Conservation (phyloP, 352 stramenopile species). For the Globisporangium uncinulatum region DNA sequence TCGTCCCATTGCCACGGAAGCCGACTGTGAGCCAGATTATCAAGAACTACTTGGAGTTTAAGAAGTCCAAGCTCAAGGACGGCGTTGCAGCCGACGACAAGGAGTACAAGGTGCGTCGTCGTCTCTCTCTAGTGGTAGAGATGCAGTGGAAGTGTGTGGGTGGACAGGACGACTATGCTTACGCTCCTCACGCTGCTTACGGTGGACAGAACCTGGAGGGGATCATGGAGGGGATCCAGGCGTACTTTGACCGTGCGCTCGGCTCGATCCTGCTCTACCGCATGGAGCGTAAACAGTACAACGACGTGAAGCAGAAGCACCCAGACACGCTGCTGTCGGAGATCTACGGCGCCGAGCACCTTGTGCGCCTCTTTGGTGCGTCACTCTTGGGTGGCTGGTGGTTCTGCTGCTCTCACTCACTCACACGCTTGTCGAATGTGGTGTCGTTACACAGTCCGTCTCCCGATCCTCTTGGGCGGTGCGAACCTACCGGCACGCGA, state of each 20-base stretch:
- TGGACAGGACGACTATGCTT: constrained; percentile 33
- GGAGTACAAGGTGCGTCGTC: constrained; percentile 49
- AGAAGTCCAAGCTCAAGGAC: constrained; percentile 58
- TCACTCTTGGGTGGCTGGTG: background rate
- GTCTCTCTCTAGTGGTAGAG: background rate
- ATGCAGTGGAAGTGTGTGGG: background rate
- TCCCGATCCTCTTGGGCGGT: constrained; percentile 67
- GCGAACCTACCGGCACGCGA: constrained; percentile 55
- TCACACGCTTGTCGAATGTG: too few relatives aligned
- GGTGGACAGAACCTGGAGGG: constrained; percentile 53
- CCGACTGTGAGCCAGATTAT: constrained; percentile 77
- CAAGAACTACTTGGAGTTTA: constrained; percentile 72
- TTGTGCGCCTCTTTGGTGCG: constrained; percentile 87
- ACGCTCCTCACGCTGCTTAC: background rate
- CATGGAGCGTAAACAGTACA: constrained; percentile 88
- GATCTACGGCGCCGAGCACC: constrained; percentile 90
- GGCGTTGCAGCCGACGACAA: constrained; percentile 54
- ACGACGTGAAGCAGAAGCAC: constrained; percentile 62
- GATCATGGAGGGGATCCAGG: constrained; percentile 80
- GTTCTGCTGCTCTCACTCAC: background rate
- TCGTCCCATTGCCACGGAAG: constrained; percentile 80
- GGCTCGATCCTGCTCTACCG: constrained; percentile 89
- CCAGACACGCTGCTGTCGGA: constrained; percentile 67
- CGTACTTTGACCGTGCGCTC: constrained; percentile 88
- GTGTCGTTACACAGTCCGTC: constrained; percentile 69